Conservation (phyloP, 208 protist species). For the Wallacemonas collosoma region DNA sequence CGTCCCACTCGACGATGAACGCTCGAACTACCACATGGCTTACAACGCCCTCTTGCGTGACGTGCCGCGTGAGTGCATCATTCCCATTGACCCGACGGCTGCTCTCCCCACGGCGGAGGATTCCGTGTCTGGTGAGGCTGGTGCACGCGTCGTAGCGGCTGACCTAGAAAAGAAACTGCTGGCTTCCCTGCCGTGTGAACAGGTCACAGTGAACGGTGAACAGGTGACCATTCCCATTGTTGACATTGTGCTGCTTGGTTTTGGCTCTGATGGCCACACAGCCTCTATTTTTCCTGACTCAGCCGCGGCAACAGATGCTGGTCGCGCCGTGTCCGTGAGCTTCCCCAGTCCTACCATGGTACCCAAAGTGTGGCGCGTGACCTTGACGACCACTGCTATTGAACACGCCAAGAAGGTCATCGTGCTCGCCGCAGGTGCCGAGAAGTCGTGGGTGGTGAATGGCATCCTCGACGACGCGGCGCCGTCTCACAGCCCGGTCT, state of each 20-base stretch:
- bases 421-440: constrained; percentile 59
- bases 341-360: constrained; percentile 78
- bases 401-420: constrained; percentile 66
- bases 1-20: constrained; percentile 38
- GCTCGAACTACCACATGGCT: constrained; percentile 77
- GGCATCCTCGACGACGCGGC: constrained; percentile 42
- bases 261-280: constrained; percentile 83
- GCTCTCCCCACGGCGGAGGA: constrained; percentile 35
- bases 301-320: constrained; percentile 38
- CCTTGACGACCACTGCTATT: constrained; percentile 67
- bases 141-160: constrained; percentile 42
- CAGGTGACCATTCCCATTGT: constrained; percentile 37
- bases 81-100: constrained; percentile 39
- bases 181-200: constrained; percentile 19
- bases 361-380: constrained; percentile 83
- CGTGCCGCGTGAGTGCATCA: constrained; percentile 43
- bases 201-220: constrained; percentile 14
- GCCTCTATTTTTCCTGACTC: constrained; percentile 83
- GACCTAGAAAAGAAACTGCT: constrained; percentile 37
- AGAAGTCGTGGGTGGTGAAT: constrained; percentile 75
- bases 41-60: constrained; percentile 51
- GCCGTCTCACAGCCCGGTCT: constrained; percentile 31
- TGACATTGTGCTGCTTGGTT: constrained; percentile 81
- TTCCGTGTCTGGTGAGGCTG: constrained; percentile 28
- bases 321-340: constrained; percentile 42